These are phyloP conservation scores for Fusarium kyushuense DNA, from an alignment of 2,329 filamentous ascomycete genomes.

Conservation along the genomic window DNA sequence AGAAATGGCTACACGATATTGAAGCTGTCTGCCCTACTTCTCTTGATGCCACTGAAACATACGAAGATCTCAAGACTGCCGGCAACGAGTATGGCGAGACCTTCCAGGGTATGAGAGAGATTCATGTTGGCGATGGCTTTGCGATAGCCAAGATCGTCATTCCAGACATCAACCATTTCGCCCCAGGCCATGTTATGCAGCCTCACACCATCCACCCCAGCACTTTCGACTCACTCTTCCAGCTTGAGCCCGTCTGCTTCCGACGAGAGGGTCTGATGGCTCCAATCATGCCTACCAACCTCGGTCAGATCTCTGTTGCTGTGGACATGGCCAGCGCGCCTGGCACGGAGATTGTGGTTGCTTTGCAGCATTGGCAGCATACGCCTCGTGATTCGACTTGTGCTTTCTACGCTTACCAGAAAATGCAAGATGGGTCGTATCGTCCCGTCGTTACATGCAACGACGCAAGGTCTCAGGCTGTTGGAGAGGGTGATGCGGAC, in stretches of 20 bases:
- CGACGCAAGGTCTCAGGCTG: background rate
- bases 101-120: slow-evolving; percentile 14
- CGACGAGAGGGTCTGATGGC: background rate
- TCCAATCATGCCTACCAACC: slow-evolving; percentile 1
- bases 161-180: slow-evolving; percentile 4
- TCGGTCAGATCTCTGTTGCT: slow-evolving; percentile 3
- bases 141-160: slow-evolving; percentile 14
- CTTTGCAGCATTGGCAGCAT: slow-evolving; percentile 4
- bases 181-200: slow-evolving; percentile 10
- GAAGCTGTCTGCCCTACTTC: background rate
- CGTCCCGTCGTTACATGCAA: background rate
- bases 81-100: slow-evolving; percentile 10
- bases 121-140: background rate
- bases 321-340: slow-evolving; percentile 2
- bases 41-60: background rate
- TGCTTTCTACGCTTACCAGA: slow-evolving; percentile 3
- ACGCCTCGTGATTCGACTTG: slow-evolving; percentile 4
- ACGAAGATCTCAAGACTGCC: background rate
- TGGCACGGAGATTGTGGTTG: background rate
- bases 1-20: slow-evolving; percentile 8
- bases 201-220: slow-evolving; percentile 24
- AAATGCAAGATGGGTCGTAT: background rate
- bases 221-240: slow-evolving; percentile 16
- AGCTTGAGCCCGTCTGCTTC: slow-evolving; percentile 2
- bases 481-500: background rate